Evolutionary conservation across 192 early-diverging fungal species (phyloP).

Genomic region (Coemansia sp.): DNA sequence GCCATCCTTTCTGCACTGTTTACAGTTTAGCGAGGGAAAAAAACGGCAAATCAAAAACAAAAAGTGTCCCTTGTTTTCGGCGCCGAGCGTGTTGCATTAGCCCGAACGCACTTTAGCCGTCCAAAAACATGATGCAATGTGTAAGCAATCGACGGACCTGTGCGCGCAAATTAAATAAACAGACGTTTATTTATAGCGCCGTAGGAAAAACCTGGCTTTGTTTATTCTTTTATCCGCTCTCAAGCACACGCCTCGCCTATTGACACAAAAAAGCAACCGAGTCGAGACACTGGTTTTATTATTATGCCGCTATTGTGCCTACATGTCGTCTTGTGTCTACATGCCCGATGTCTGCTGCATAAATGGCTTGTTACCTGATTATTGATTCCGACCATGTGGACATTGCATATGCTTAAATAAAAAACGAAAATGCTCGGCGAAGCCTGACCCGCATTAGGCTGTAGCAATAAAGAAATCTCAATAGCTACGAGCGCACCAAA

Average conservation of each 20-base stretch:
- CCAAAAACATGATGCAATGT: conserved; percentile 11
- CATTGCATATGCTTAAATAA: conserved; percentile 16
- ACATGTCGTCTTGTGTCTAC: conserved; percentile 4
- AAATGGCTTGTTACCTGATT: conserved; percentile 17
- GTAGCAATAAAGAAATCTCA: conserved; percentile 1
- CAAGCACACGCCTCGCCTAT: neutral
- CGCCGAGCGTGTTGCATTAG: neutral
- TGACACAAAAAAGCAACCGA: neutral
- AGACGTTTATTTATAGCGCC: neutral
- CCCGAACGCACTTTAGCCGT: conserved; percentile 6
- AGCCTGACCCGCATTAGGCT: neutral
- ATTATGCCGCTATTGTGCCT: neutral
- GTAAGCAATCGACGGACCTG: conserved; percentile 20
- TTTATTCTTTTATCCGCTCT: conserved; percentile 8
- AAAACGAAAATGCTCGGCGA: neutral
- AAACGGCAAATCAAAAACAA: conserved; percentile 10
- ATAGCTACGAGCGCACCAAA: neutral
- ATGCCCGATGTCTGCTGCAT: conserved; percentile 10
- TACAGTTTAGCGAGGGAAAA: conserved; percentile 1
- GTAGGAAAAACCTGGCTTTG: neutral
- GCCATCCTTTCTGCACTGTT: conserved; percentile 1
- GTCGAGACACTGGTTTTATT: neutral
- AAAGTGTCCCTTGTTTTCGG: conserved; percentile 1
- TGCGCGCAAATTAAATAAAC: conserved; percentile 13
- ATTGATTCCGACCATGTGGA: conserved; percentile 19